These are phyloP conservation scores for Sarocladiaceae sp. DNA, from an alignment of 2,329 filamentous ascomycete species.

Conservation along the genomic window DNA sequence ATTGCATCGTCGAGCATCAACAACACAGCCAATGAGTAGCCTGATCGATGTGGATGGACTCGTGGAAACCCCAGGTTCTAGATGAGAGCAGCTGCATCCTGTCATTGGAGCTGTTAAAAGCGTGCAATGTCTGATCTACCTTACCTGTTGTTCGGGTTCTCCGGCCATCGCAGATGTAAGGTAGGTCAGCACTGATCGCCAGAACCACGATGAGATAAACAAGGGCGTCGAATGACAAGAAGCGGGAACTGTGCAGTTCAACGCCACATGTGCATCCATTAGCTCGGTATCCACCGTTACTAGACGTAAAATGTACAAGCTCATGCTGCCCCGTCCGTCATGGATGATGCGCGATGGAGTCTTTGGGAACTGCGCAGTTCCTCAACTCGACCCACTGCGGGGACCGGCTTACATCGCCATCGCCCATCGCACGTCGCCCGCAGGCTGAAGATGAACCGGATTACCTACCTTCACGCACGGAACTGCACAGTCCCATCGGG, in stretches of 20 bases:
- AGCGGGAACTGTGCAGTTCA: neutral
- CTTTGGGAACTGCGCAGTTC: neutral
- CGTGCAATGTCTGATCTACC: neutral
- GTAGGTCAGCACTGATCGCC: neutral
- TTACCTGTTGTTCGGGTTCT: neutral
- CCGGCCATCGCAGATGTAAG: neutral
- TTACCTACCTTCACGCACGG: neutral
- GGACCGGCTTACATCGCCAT: neutral
- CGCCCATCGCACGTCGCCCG: neutral
- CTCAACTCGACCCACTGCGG: neutral
- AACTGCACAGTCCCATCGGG: neutral
- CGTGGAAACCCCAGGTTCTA: too few species aligned
- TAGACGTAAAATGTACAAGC: neutral
- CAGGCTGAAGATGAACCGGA: neutral
- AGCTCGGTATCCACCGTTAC: neutral
- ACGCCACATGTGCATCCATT: neutral
- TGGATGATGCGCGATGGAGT: neutral
- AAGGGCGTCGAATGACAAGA: neutral
- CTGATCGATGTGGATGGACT: too few species aligned
- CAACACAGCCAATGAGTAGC: too few species aligned
- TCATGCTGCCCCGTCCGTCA: neutral
- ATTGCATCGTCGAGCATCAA: too few species aligned
- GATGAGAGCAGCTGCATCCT: too few species aligned
- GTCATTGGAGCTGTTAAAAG: neutral
- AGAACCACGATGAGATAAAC: neutral